Evolutionary conservation across 1,284 basidiomycete species (phyloP), one percentile per base, ranked within the genome.

Genomic region (Cryptococcus jaspeensis): DNA sequence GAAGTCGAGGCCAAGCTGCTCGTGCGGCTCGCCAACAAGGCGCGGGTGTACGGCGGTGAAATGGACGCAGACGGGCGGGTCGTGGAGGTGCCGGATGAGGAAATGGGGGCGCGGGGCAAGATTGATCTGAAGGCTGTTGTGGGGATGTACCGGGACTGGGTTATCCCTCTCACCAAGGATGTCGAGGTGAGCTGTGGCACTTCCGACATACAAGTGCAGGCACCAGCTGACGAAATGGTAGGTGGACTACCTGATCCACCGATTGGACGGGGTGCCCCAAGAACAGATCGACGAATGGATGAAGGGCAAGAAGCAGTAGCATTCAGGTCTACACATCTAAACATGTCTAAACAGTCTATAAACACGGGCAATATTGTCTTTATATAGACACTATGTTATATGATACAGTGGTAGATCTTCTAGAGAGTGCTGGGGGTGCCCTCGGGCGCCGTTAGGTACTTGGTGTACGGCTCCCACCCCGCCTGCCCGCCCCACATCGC

Each of bases 141-240:
- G 18, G 85, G 89, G 69, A 79, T 99, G 65, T 99, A 99, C 76
- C 85, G 93, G 72, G 88, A 88, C 67, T 93, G 89, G 72, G 92
- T 99, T 63, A 99, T 99, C 57, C 96, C 96, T 5, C 75, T 99
- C 63, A 99, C 96, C 5, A 98, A 95, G 78, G 92, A 95, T 70
- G 92, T 99, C 50, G 96, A 99, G 88, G 95, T 95, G 70, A 56
- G 87, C 28, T 32, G 9, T 72, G 55, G 11, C 8, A 0, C 9
- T 38, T 38, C 0, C n/a, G 20, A 13, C 2, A 28, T 36, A 41
- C 22, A 11, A 5, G 46, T 46, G 48, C n/a, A n/a, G 15, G 12
- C 6, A 12, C n/a, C 35, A 23, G 40, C 47, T 60, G 32, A 57
- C 2, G 18, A 13, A 16, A 48, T 20, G 28, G 15, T 71, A 96